These are phyloP conservation scores for Larix kaempferi DNA, from an alignment of 75 land plant species.

Conservation along the genomic window DNA sequence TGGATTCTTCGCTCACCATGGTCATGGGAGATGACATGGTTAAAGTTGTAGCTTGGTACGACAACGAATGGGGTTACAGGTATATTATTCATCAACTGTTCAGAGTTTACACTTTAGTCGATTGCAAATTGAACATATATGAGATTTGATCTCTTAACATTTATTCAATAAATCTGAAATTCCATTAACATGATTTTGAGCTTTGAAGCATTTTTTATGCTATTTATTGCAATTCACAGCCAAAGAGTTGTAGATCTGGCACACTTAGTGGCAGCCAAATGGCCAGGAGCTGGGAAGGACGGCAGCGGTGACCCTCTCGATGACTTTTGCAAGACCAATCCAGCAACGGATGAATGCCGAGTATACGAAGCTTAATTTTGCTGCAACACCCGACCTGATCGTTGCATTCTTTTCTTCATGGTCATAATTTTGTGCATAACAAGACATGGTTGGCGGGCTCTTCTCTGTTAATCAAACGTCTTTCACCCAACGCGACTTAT, in stretches of 20 bases:
- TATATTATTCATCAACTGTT: neutral
- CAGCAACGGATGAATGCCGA: slow-evolving; percentile 89
- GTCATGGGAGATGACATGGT: slow-evolving; percentile 99
- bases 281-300: slow-evolving; percentile 49
- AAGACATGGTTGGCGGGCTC: too few relatives aligned
- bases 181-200: too few relatives aligned
- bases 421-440: too few relatives aligned
- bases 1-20: slow-evolving; percentile 94
- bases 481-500: too few relatives aligned
- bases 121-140: too few relatives aligned
- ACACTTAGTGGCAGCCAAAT: slow-evolving; percentile 79
- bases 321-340: slow-evolving; percentile 85
- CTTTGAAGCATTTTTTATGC: neutral
- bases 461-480: too few relatives aligned
- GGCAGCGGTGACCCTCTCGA: slow-evolving; percentile 80
- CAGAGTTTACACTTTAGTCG: too few relatives aligned
- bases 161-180: too few relatives aligned
- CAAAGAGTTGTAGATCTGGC: slow-evolving; percentile 94
- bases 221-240: slow-evolving; percentile 12
- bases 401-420: too few relatives aligned
- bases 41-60: slow-evolving; percentile 97
- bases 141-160: too few relatives aligned
- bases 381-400: too few relatives aligned
- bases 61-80: slow-evolving; percentile 98
- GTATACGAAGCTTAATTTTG: slow-evolving; percentile 67